Base-by-base conservation (phyloP, 1,284 basidiomycete species). In the Cutaneotrichosporon curvatum region DNA sequence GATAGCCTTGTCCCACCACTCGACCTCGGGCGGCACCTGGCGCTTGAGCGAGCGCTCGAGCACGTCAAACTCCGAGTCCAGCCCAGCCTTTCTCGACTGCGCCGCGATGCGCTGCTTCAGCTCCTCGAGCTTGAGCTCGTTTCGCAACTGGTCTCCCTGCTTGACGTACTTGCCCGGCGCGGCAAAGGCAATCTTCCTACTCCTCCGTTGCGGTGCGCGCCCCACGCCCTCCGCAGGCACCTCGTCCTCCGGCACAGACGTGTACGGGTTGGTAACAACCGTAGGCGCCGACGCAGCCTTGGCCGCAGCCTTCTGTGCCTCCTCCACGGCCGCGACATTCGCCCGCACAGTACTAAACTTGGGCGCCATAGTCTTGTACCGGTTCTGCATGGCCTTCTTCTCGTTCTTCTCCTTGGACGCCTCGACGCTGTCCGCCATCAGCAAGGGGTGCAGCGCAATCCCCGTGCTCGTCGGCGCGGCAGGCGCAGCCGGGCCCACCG, bases 1-100 rank as follows among this genome's bases (percentile, higher is more conserved):
- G n/a, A 96, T 75, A 0, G 86, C 80, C 25, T 79, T 81, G 70
- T 98, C 95, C 94, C 95, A 99, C 94, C 94, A 98, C 70, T 98
- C 94, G 8, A 85, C 79, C 5, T 82, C 83, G 0, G 94, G 95
- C 4, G 94, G 94, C 1, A 84, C 78, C 48, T 82, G 80, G 37
- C 90, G 78, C 82, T 85, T 82, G 56, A 92, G 80, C 53, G 81
- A 82, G 72, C 87, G 87, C 72, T 95, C 92, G 31, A 94, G 73
- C 1, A 80, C 85, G 54, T 91, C 87, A 62, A 96, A 85, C 68
- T 96, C 94, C 31, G 82, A 81, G 65, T 94, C 88, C 62, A 98
- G 65, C 11, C 94, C 95, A 15, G 92, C 94, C 70, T 94, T 96
- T 54, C 82, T 78, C 23, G 89, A 87, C 56, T 83, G 84, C 68